phyloP scores from a whole-genome alignment of 164 flowering plant species.

The Liquidambar formosana region DNA sequence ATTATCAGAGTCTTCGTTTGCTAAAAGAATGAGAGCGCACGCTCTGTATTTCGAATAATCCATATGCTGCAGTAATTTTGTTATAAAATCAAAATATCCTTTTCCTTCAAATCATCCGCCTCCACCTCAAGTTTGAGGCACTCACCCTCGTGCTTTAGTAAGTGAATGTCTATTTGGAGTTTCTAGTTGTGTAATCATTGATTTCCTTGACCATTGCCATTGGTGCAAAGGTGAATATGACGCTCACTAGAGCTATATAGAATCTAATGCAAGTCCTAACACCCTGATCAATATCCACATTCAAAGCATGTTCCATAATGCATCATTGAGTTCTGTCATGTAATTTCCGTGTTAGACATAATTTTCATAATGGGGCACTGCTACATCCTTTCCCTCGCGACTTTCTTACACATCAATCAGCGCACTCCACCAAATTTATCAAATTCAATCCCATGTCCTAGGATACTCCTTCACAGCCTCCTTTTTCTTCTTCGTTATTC shows the following conservation, averaged over 20 bases:
- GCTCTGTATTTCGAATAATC: too few relatives aligned
- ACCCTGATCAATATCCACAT: background rate
- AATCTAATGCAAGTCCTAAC: background rate
- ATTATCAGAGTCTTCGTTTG: too few relatives aligned
- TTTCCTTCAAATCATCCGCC: background rate
- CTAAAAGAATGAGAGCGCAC: too few relatives aligned
- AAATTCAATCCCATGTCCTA: too few relatives aligned
- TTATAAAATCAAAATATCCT: too few relatives aligned
- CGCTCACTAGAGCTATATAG: background rate
- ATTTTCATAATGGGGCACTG: background rate
- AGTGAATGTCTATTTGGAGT: background rate
- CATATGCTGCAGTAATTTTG: too few relatives aligned
- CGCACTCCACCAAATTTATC: too few relatives aligned
- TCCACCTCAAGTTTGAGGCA: background rate
- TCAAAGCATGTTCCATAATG: background rate
- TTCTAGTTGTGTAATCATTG: slow-evolving; percentile 1
- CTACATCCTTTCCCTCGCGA: background rate
- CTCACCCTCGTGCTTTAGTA: background rate
- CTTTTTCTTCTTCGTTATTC: too few relatives aligned
- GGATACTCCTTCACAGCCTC: too few relatives aligned
- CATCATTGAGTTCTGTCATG: background rate
- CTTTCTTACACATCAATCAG: too few relatives aligned
- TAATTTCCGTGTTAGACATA: background rate
- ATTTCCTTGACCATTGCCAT: background rate
- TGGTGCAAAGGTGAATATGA: background rate